Conservation (phyloP, 441 rosid genomes). For the Monsonia emarginata region DNA sequence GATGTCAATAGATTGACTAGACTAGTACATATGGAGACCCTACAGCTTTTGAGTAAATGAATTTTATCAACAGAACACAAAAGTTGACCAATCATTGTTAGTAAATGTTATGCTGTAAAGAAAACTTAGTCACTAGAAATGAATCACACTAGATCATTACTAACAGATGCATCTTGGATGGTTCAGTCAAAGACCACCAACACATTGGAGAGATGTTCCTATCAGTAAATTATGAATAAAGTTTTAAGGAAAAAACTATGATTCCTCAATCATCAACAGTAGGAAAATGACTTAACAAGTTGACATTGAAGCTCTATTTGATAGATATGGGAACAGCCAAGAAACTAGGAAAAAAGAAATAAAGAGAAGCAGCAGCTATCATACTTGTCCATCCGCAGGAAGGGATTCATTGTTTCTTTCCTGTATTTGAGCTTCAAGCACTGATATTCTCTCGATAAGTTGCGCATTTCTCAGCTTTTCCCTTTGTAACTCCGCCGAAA, state of each 20-base stretch:
- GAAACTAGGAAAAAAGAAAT: neutral
- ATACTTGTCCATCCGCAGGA: slow-evolving; percentile 27
- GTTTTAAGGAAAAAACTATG: neutral
- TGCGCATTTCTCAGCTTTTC: slow-evolving; percentile 42
- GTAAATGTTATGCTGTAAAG: neutral
- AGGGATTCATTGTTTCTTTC: slow-evolving; percentile 22
- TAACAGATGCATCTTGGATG: too few relatives aligned
- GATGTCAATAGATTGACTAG: too few relatives aligned
- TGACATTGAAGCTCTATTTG: too few relatives aligned
- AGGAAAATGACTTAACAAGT: neutral
- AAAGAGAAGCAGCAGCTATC: slow-evolving; percentile 3
- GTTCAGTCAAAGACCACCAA: too few relatives aligned
- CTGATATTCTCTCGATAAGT: slow-evolving; percentile 43
- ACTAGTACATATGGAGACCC: neutral
- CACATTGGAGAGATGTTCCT: neutral
- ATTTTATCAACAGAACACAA: too few relatives aligned
- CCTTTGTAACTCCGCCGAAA: slow-evolving; percentile 36
- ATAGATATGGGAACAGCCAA: neutral
- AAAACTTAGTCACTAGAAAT: too few relatives aligned
- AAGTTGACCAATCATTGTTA: too few relatives aligned
- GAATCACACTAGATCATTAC: neutral
- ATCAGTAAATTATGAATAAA: neutral
- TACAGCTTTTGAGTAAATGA: too few relatives aligned
- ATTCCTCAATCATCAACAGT: neutral
- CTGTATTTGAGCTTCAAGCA: slow-evolving; percentile 41